Conservation (phyloP, 768 basidiomycete species). For the Leccinum rimulosum region DNA sequence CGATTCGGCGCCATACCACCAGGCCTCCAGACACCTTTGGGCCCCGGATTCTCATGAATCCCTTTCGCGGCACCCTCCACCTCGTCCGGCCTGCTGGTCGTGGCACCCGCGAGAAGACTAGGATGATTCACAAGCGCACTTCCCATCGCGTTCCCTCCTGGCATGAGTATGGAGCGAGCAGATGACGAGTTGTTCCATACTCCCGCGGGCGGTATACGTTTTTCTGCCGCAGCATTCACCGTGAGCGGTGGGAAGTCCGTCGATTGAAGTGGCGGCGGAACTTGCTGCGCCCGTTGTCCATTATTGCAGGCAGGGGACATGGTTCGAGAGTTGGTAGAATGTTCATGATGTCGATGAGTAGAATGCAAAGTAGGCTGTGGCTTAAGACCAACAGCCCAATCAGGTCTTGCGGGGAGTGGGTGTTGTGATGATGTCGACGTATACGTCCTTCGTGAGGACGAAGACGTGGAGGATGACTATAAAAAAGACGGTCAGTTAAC, state of each 20-base stretch:
- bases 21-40: conserved; percentile 31
- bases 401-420: conserved; percentile 78
- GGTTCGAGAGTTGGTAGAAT: conserved; percentile 35
- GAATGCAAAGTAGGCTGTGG: conserved; percentile 67
- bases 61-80: conserved; percentile 47
- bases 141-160: conserved; percentile 34
- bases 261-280: conserved; percentile 46
- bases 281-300: conserved; percentile 36
- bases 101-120: conserved; percentile 18
- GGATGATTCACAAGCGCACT: conserved; percentile 40
- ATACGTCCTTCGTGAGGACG: conserved; percentile 74
- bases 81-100: conserved; percentile 40
- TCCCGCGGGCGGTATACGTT: conserved; percentile 55
- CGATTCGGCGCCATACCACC: conserved; percentile 10
- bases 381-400: conserved; percentile 87
- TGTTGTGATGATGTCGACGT: conserved; percentile 74
- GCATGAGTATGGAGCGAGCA: conserved; percentile 49
- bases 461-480: conserved; percentile 77
- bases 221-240: conserved; percentile 43
- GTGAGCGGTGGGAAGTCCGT: conserved; percentile 73
- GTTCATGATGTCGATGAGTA: conserved; percentile 54
- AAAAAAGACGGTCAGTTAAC: conserved; percentile 10
- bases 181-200: conserved; percentile 68
- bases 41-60: conserved; percentile 36
- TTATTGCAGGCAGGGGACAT: conserved; percentile 38